These are phyloP conservation scores for Cyclostephanos tholiformis DNA, from an alignment of 108 stramenopile genomes.

Conservation along the genomic window DNA sequence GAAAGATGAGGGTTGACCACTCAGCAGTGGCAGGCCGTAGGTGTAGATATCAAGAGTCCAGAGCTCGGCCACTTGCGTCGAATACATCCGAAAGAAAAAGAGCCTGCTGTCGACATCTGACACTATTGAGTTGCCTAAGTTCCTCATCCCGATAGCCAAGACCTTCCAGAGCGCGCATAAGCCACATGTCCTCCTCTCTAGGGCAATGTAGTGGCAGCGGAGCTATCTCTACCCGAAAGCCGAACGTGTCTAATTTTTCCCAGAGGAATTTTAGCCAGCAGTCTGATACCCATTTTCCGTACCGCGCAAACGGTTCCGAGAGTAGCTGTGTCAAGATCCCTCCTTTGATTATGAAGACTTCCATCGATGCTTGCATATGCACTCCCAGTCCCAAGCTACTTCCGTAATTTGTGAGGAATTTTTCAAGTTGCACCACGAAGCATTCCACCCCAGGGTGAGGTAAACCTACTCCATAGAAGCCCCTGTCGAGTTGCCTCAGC, in stretches of 20 bases:
- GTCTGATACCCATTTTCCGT: no score
- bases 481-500: no score
- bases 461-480: background rate
- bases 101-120: no score
- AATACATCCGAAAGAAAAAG: no score
- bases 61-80: no score
- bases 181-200: background rate
- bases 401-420: no score
- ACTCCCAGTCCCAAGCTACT: background rate
- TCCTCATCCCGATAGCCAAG: no score
- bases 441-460: constrained; percentile 1
- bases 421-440: background rate
- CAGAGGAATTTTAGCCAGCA: background rate
- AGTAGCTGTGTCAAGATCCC: background rate
- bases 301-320: background rate
- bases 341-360: background rate
- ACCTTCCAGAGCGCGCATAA: background rate
- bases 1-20: no score
- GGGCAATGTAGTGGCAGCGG: background rate
- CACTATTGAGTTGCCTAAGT: no score
- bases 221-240: background rate
- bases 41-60: no score
- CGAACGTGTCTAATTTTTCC: background rate
- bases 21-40: no score
- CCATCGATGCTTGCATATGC: background rate